Evolutionary conservation across 2,329 filamentous ascomycete species (phyloP).

Genomic region (Hypocreales sp.): DNA sequence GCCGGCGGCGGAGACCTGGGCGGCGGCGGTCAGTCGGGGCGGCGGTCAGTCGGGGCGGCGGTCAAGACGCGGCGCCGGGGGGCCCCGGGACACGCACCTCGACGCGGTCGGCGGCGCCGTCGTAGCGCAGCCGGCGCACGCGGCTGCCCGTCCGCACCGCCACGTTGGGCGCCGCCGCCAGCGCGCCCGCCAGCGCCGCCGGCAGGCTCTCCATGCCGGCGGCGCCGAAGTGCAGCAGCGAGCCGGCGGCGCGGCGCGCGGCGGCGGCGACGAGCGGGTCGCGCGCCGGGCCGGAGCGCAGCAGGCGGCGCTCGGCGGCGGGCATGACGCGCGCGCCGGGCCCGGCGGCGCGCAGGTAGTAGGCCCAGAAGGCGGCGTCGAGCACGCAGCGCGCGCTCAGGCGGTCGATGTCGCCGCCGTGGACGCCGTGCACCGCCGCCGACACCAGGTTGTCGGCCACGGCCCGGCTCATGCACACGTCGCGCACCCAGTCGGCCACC

Average conservation of each 20-base stretch:
- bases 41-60: background rate
- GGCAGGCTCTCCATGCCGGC: constrained; percentile 49
- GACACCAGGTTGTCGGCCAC: constrained; percentile 61
- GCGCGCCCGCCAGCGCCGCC: constrained; percentile 31
- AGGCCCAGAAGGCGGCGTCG: constrained; percentile 15
- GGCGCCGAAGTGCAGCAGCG: constrained; percentile 20
- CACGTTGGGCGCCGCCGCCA: constrained; percentile 42
- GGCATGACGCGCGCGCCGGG: constrained; percentile 27
- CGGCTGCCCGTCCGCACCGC: constrained; percentile 33
- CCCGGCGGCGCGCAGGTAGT: constrained; percentile 11
- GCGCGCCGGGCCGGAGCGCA: constrained; percentile 11
- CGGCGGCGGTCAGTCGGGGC: background rate
- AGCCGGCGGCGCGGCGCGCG: constrained; percentile 14
- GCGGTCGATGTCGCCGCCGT: constrained; percentile 74
- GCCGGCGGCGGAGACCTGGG: background rate
- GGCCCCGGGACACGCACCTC: constrained; percentile 20
- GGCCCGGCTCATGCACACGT: constrained; percentile 12
- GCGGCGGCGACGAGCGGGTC: constrained; percentile 15
- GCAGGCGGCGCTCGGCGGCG: constrained; percentile 12
- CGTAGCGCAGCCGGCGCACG: constrained; percentile 30
- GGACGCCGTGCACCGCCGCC: constrained; percentile 72
- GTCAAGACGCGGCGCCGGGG: background rate
- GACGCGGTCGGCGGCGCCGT: constrained; percentile 20
- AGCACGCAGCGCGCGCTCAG: constrained; percentile 54
- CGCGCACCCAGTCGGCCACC: constrained; percentile 19